Evolutionary conservation across 2,329 filamentous ascomycete genomes (phyloP), one percentile per base, ranked within the genome.

Genomic region (Drechslera avenae): DNA sequence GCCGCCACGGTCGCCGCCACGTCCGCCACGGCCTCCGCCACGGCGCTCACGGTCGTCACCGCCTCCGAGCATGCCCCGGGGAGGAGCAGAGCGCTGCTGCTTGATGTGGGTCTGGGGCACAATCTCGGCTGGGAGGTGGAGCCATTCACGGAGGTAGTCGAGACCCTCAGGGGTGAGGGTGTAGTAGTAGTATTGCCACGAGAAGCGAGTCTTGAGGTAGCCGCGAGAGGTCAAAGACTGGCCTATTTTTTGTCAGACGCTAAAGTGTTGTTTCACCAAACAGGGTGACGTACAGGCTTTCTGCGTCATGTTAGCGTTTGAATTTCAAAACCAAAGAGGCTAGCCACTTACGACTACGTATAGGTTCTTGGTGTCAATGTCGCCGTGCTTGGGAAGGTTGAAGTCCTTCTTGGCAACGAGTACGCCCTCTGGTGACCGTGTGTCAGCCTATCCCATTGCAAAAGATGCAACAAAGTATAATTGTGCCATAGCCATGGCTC

Each of bases 71-170:
- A 99, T 97, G 77, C 94, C 94, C 75, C 94, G 92, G 76, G 94
- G 93, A 80, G 93, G 93, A 82, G 91, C 92, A 73, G 91, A 94
- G 81, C 94, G 91, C 86, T 97, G 91, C 85, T 97, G 92, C 90
- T 99, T 99, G 84, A 99, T 97, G 89, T 99, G 94, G 75, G 94
- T 99, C 75, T 95, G 91, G 72, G 94, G 94, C 69, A 99, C 94
- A 77, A 99, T 97, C 87, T 99, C 94, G 78, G 94, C 92, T 75
- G 94, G 94, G 73, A 99, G 89, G 83, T 99, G 94, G 73, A 99
- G 92, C 94, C 94, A 99, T 86, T 99, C 94, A 78, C 94, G 93
- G 79, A 99, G 92, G 87, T 99, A 99, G 85, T 97, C 93, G 79
- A 99, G 93, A 83, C 94, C 94, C 86, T 97, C 92, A 76, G 92